A percentile compares a stretch with the other conserved stretches of the same genome.
phyloP scores from a whole-genome alignment of 495 filamentous ascomycete species.

The Trypethelium eluteriae region DNA sequence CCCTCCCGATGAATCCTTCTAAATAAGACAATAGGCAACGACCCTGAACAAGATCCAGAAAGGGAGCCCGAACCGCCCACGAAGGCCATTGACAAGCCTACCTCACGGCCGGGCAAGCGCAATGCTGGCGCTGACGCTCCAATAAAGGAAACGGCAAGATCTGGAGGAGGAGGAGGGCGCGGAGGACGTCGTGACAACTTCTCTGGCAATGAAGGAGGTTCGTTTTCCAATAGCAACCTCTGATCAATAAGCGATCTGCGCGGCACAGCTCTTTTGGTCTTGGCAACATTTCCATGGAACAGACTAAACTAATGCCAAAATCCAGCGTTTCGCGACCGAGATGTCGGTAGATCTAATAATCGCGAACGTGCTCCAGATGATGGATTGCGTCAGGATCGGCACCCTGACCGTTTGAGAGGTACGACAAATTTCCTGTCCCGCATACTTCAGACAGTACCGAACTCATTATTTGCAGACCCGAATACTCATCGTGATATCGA shows the following conservation, averaged over 20 bases:
- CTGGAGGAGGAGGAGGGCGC: constrained; percentile 43
- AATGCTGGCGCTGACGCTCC: constrained; percentile 72
- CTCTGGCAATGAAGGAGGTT: constrained; percentile 79
- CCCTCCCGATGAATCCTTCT: background rate
- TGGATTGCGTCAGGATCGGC: constrained; percentile 44
- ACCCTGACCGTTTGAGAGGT: constrained; percentile 37
- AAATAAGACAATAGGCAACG: constrained; percentile 56
- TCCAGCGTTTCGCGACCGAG: constrained; percentile 83
- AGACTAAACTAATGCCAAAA: constrained; percentile 9
- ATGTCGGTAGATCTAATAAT: constrained; percentile 51
- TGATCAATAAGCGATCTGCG: background rate
- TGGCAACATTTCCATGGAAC: constrained; percentile 14
- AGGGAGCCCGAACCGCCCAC: constrained; percentile 67
- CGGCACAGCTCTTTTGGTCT: background rate
- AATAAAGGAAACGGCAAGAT: constrained; percentile 34
- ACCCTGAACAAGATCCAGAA: constrained; percentile 78
- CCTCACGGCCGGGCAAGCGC: constrained; percentile 74
- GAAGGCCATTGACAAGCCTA: constrained; percentile 78
- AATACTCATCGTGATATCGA: constrained; percentile 31
- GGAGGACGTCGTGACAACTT: constrained; percentile 48
- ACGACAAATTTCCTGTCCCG: constrained; percentile 38
- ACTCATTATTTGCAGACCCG: constrained; percentile 24
- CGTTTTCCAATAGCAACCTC: constrained; percentile 27
- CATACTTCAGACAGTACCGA: constrained; percentile 23
- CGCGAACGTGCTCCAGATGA: constrained; percentile 74